phyloP scores from a whole-genome alignment of 192 early-diverging fungal species.

The Coemansia sp. region DNA sequence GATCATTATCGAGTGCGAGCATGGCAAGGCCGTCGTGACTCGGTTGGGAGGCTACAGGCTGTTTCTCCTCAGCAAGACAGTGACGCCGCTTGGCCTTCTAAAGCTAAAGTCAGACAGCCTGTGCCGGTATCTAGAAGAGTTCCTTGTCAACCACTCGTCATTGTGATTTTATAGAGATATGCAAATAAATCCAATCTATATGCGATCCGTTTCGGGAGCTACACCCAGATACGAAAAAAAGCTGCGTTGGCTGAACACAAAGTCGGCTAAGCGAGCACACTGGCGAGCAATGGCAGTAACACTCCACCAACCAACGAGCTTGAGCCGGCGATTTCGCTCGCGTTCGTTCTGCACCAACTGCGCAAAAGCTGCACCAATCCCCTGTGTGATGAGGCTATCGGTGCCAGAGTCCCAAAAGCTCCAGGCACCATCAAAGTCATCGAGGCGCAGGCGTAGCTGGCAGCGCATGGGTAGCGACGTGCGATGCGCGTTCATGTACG shows the following conservation, averaged over 20 bases:
- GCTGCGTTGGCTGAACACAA: slow-evolving; percentile 70
- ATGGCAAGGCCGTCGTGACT: slow-evolving; percentile 37
- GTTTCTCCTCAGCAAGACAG: slow-evolving; percentile 36
- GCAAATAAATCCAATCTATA: slow-evolving; percentile 18
- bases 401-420: slow-evolving; percentile 82
- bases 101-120: slow-evolving; percentile 39
- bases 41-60: slow-evolving; percentile 37
- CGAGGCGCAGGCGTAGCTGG: slow-evolving; percentile 73
- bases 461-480: slow-evolving; percentile 83
- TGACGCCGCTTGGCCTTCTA: slow-evolving; percentile 42
- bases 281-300: slow-evolving; percentile 75
- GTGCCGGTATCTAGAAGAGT: slow-evolving; percentile 35
- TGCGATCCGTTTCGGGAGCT: slow-evolving; percentile 18
- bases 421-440: slow-evolving; percentile 94
- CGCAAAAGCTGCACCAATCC: slow-evolving; percentile 81
- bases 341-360: slow-evolving; percentile 78
- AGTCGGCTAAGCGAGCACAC: slow-evolving; percentile 71
- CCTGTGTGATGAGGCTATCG: slow-evolving; percentile 72
- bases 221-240: slow-evolving; percentile 65
- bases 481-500: slow-evolving; percentile 92
- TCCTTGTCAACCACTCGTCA: slow-evolving; percentile 8
- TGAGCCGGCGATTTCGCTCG: slow-evolving; percentile 78
- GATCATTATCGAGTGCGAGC: slow-evolving; percentile 46
- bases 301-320: slow-evolving; percentile 89
- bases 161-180: background rate